Conservation (phyloP, 192 early-diverging fungal genomes). For the Rhizophagus clarus region DNA sequence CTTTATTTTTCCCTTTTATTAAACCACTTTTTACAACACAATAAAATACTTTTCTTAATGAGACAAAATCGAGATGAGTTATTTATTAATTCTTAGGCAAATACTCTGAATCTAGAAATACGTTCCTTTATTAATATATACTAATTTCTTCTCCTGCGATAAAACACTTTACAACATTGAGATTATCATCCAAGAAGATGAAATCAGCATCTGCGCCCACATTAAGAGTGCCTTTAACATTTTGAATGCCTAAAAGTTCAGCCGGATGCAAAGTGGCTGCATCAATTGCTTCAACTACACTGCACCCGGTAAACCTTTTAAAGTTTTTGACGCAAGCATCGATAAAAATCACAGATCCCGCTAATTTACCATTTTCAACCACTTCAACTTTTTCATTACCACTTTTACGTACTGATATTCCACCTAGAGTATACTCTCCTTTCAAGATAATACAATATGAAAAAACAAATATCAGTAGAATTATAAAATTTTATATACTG, state of each 20-base stretch:
- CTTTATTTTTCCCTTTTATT: too few species aligned
- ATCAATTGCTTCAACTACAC: constrained; percentile 76
- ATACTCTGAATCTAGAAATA: background rate
- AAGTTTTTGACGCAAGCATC: constrained; percentile 80
- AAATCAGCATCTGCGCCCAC: constrained; percentile 79
- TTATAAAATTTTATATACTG: too few species aligned
- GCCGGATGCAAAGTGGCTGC: constrained; percentile 81
- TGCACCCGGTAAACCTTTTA: constrained; percentile 73
- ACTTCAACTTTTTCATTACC: constrained; percentile 68
- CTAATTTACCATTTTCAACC: constrained; percentile 74
- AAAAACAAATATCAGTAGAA: too few species aligned
- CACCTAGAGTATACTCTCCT: constrained; percentile 64
- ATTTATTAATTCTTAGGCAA: background rate
- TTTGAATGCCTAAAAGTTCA: constrained; percentile 67
- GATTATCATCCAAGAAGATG: constrained; percentile 67
- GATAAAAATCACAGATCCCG: constrained; percentile 69
- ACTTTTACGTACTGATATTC: constrained; percentile 65
- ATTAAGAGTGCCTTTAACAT: constrained; percentile 71
- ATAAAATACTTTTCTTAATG: too few species aligned
- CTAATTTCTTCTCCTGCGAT: constrained; percentile 66
- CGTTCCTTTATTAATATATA: background rate
- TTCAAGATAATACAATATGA: too few species aligned
- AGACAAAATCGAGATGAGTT: too few species aligned
- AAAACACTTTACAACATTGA: constrained; percentile 71
- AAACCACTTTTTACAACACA: too few species aligned